A percentile compares a stretch with the other conserved stretches of the same genome.
phyloP scores from a whole-genome alignment of 106 monocot species.

The Dactylorhiza incarnata region DNA sequence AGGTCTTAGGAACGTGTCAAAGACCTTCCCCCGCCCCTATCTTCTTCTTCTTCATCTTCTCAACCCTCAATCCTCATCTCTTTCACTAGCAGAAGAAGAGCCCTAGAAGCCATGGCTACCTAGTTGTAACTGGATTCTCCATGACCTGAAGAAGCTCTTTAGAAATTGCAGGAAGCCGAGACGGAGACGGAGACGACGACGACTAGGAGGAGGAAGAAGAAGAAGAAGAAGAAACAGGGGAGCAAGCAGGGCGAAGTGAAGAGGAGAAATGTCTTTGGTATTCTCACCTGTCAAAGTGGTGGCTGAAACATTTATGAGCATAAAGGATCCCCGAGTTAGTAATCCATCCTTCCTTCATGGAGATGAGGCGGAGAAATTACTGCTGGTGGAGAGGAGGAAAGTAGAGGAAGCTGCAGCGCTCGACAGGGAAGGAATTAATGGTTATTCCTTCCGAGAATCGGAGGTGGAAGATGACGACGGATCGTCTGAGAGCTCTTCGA shows the following conservation, averaged over 20 bases:
- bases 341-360: neutral
- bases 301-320: neutral
- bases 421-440: neutral
- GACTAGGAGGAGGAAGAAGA: no score
- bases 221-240: neutral
- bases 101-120: neutral
- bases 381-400: neutral
- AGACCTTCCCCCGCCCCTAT: neutral
- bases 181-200: no score
- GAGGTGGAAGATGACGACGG: slow-evolving; percentile 10
- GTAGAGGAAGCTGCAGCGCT: neutral
- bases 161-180: no score
- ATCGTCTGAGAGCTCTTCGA: slow-evolving; percentile 24
- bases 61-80: neutral
- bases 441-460: neutral
- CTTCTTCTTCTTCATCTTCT: neutral
- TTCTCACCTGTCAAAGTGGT: neutral
- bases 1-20: slow-evolving; percentile 7
- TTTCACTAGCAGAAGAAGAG: neutral
- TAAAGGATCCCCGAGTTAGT: neutral
- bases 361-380: neutral
- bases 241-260: neutral
- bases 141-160: neutral
- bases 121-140: neutral
- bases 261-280: neutral